These are phyloP conservation scores for Escallonia rubra DNA, from an alignment of 129 eudicot genomes.

Conservation along the genomic window DNA sequence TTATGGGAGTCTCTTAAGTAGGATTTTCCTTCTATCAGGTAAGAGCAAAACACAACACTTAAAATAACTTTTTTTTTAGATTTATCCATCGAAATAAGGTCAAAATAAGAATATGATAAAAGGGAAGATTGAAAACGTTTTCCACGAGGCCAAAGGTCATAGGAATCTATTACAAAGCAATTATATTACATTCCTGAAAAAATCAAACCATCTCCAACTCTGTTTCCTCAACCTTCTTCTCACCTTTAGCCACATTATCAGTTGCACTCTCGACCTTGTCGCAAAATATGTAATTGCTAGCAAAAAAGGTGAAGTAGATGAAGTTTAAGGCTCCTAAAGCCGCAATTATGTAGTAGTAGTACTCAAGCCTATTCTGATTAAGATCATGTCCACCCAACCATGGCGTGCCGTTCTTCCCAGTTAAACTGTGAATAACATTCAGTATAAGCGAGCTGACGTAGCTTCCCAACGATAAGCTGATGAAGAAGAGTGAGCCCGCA, in stretches of 20 bases:
- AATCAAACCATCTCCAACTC: conserved; percentile 10
- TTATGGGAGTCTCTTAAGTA: too few species aligned
- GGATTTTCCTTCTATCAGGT: too few species aligned
- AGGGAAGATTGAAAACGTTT: too few species aligned
- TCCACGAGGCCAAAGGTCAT: too few species aligned
- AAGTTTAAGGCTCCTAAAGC: conserved; percentile 46
- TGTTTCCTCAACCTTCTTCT: conserved; percentile 6
- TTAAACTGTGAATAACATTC: conserved; percentile 36
- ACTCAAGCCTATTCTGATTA: conserved; percentile 51
- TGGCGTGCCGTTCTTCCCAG: conserved; percentile 24
- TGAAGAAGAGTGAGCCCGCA: conserved; percentile 56
- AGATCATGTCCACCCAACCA: conserved; percentile 84
- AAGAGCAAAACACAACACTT: too few species aligned
- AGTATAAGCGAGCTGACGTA: conserved; percentile 48
- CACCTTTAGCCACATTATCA: not conserved
- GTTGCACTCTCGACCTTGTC: not conserved
- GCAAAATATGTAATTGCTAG: conserved; percentile 27
- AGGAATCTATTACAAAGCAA: not conserved
- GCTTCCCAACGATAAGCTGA: conserved; percentile 47
- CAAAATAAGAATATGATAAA: too few species aligned
- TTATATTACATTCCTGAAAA: not conserved
- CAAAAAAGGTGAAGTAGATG: conserved; percentile 47
- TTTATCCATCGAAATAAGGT: too few species aligned
- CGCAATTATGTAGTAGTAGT: conserved; percentile 48
- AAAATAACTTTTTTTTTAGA: too few species aligned